Evolutionary conservation across 768 basidiomycete species (phyloP), one percentile per base, ranked within the genome.

Genomic region (Sarcodon aspratus): DNA sequence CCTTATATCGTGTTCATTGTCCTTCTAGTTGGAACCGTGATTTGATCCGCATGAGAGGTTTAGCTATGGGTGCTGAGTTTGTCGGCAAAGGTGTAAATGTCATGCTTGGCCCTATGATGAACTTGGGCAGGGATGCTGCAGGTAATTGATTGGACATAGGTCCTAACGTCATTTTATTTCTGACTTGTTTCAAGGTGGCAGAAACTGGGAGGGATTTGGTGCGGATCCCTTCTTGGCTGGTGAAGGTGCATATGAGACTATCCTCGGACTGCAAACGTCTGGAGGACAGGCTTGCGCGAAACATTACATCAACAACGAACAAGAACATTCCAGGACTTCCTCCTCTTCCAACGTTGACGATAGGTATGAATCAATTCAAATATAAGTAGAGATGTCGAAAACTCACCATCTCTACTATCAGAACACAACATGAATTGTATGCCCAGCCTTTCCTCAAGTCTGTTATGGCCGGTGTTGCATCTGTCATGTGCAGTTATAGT

Each of bases 131-230:
- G n/a, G 36, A 17, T 21, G 18, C 10, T 27, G 18, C 10, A 35
- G 48, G 35, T 48, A 38, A 32, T 33, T 34, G 10, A 18, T 18
- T 44, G 13, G 10, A 8, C 6, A 17, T 45, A 17, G 45, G 12
- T 8, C 9, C 15, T 6, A 13, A 15, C n/a, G 13, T 15, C 13
- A n/a, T 32, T 17, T 35, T 9, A 32, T 7, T 33, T 48, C 3
- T 32, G 9, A 33, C 21, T 13, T 46, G 13, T 12, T 11, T 9
- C 71, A 77, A 54, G 89, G 85, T 7, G 93, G 93, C 13, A 72
- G 93, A 31, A 91, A 93, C 63, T 95, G 90, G 88, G 93, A 95
- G 70, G 90, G 89, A n/a, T 93, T 92, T 50, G 91, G 92, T 32
- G 89, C 76, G 9, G 93, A 96, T 61, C 93, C 93, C 0, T 95